These are phyloP conservation scores for Effrenium voratum DNA, from an alignment of 73 alveolate species.

Conservation along the genomic window DNA sequence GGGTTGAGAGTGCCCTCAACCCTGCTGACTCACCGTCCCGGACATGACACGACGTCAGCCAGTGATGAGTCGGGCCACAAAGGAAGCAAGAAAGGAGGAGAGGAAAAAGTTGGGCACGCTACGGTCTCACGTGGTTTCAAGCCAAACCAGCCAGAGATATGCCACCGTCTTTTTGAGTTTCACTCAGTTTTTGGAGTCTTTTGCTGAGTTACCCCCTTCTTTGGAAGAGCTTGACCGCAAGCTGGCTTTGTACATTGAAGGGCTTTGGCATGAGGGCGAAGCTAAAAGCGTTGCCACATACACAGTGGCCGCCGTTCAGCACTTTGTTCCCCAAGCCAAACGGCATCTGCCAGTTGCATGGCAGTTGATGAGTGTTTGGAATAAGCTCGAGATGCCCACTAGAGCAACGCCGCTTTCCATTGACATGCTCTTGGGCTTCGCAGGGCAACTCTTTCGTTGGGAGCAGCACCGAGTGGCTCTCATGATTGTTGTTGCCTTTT, in stretches of 20 bases:
- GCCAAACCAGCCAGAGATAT: no score
- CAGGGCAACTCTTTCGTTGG: no score
- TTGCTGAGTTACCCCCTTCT: no score
- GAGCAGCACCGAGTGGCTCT: neutral
- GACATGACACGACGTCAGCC: no score
- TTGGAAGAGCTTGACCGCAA: neutral
- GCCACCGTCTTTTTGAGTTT: no score
- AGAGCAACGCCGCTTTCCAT: neutral
- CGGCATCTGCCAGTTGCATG: neutral
- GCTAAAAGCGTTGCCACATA: neutral
- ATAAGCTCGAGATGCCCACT: neutral
- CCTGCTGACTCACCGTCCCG: no score
- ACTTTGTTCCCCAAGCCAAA: neutral
- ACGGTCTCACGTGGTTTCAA: no score
- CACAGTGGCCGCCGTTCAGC: neutral
- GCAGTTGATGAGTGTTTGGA: neutral
- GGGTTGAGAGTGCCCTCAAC: no score
- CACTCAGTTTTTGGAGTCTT: no score
- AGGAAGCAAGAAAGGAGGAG: no score
- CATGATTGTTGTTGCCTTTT: neutral
- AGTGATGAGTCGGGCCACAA: no score
- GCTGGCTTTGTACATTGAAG: neutral
- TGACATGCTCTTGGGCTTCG: neutral
- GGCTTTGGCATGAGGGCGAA: slow-evolving; percentile 2
- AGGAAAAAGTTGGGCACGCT: no score